Conservation (phyloP, 768 basidiomycete genomes). For the Tricholoma furcatifolium region DNA sequence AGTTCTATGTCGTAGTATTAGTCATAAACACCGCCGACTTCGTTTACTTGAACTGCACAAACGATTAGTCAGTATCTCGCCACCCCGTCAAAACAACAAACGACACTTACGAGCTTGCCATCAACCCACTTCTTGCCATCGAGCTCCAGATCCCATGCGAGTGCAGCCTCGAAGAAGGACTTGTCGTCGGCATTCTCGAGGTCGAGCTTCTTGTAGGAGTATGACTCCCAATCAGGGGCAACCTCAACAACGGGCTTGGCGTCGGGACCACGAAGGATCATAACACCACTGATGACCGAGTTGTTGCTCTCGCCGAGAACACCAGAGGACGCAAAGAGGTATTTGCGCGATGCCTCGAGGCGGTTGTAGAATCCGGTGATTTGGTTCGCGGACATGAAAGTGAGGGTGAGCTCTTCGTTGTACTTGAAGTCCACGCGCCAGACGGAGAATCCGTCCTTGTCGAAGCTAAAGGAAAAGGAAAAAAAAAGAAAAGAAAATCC, state of each 20-base stretch:
- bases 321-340: slow-evolving; percentile 90
- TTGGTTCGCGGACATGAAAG: slow-evolving; percentile 94
- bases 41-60: slow-evolving; percentile 2
- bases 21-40: too few species aligned
- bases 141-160: slow-evolving; percentile 91
- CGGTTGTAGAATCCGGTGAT: slow-evolving; percentile 98
- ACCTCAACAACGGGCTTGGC: slow-evolving; percentile 66
- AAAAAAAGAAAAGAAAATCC: not conserved
- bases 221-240: slow-evolving; percentile 92
- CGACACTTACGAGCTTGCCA: slow-evolving; percentile 65
- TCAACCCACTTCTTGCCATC: slow-evolving; percentile 78
- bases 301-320: slow-evolving; percentile 82
- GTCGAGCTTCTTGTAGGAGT: slow-evolving; percentile 77
- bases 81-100: not conserved
- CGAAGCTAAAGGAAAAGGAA: slow-evolving; percentile 54
- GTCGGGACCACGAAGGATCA: slow-evolving; percentile 84
- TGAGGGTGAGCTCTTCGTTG: slow-evolving; percentile 87
- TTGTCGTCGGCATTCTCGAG: slow-evolving; percentile 72
- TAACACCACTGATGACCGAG: slow-evolving; percentile 75
- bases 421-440: slow-evolving; percentile 98
- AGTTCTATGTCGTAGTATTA: too few species aligned
- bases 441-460: slow-evolving; percentile 84
- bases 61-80: not conserved
- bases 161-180: slow-evolving; percentile 86
- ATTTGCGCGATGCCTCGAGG: slow-evolving; percentile 94